Conservation (phyloP, 805 yeast species). For the Citeromyces nyonsensis region DNA sequence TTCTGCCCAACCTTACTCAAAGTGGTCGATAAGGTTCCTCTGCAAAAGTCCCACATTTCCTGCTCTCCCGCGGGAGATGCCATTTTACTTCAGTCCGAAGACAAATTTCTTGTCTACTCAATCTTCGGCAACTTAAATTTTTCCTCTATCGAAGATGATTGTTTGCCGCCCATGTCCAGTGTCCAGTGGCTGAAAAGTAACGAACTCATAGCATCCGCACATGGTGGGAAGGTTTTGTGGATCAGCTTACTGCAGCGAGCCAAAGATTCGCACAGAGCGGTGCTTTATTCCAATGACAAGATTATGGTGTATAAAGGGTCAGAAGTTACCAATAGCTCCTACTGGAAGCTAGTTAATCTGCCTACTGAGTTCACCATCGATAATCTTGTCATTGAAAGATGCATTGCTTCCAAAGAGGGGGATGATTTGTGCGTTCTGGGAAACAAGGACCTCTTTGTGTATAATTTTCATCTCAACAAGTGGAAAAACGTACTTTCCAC, state of each 20-base stretch:
- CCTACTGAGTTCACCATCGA: slow-evolving; percentile 27
- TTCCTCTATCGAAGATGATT: slow-evolving; percentile 20
- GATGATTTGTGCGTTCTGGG: slow-evolving; percentile 34
- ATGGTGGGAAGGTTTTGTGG: slow-evolving; percentile 5
- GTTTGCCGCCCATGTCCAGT: neutral
- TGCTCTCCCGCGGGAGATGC: too few relatives aligned
- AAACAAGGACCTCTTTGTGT: slow-evolving; percentile 25
- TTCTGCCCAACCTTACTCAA: too few relatives aligned
- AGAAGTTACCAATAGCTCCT: slow-evolving; percentile 22
- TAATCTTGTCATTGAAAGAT: slow-evolving; percentile 24
- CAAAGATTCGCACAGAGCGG: slow-evolving; percentile 18
- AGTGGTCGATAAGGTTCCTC: too few relatives aligned
- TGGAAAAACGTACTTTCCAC: slow-evolving; percentile 20
- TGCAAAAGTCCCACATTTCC: too few relatives aligned
- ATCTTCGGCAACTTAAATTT: slow-evolving; percentile 24
- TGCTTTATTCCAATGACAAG: slow-evolving; percentile 21
- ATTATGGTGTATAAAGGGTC: slow-evolving; percentile 28
- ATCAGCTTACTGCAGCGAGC: slow-evolving; percentile 13
- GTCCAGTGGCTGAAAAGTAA: slow-evolving; percentile 6
- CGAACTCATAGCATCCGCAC: slow-evolving; percentile 9
- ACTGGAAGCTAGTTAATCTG: slow-evolving; percentile 30
- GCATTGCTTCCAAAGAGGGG: slow-evolving; percentile 30
- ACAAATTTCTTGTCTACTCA: slow-evolving; percentile 17
- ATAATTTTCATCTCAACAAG: slow-evolving; percentile 19
- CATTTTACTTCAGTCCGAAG: too few relatives aligned